phyloP scores from a whole-genome alignment of 805 yeast genomes.

The Starmerella etchellsii region DNA sequence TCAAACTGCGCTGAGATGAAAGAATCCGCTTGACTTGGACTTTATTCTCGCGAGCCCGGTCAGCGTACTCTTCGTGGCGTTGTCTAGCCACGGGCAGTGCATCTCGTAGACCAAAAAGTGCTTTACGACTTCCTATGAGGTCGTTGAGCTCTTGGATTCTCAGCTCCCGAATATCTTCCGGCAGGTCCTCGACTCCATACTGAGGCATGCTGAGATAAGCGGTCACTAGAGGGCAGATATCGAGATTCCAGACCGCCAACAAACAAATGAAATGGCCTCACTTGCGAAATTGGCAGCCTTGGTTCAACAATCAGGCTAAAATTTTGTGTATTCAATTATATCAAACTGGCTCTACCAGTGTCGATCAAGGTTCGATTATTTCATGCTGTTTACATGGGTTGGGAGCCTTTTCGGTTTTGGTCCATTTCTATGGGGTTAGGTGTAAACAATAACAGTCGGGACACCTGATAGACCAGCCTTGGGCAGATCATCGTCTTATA shows the following conservation, averaged over 20 bases:
- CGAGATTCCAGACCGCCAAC: no score
- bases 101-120: slow-evolving; percentile 21
- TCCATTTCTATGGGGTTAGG: slow-evolving; percentile 11
- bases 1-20: slow-evolving; percentile 22
- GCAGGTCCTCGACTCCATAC: slow-evolving; percentile 8
- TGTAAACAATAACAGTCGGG: slow-evolving; percentile 15
- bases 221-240: no score
- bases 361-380: no score
- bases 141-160: slow-evolving; percentile 21
- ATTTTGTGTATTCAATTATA: no score
- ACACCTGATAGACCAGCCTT: neutral
- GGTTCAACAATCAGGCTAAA: no score
- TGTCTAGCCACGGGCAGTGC: neutral
- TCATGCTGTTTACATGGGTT: no score
- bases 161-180: slow-evolving; percentile 17
- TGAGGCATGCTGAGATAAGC: no score
- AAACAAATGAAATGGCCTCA: no score
- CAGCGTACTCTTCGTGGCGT: slow-evolving; percentile 17
- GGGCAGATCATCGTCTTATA: no score
- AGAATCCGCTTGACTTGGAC: slow-evolving; percentile 23
- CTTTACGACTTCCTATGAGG: slow-evolving; percentile 17
- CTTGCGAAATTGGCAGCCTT: no score
- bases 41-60: slow-evolving; percentile 23
- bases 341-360: no score
- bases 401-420: no score